Evolutionary conservation across 306 rosid genomes (phyloP).

Genomic region (Cicer yamashitae): DNA sequence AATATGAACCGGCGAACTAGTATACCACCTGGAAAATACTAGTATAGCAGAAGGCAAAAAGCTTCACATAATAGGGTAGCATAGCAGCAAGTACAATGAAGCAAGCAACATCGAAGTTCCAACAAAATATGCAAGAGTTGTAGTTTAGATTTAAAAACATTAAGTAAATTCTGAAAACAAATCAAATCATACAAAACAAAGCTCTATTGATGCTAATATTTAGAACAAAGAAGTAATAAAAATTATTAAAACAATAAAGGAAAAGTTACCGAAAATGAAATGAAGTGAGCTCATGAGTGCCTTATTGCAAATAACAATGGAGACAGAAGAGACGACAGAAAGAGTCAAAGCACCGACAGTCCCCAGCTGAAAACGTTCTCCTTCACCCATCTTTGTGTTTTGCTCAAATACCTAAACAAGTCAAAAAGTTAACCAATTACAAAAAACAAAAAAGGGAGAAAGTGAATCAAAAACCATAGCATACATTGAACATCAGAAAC

Average conservation of each 20-base stretch:
- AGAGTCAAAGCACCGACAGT: slow-evolving; percentile 93
- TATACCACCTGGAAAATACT: slow-evolving; percentile 11
- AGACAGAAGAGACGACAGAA: slow-evolving; percentile 88
- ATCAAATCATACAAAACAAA: slow-evolving; percentile 21
- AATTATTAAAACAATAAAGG: not conserved
- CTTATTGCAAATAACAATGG: slow-evolving; percentile 88
- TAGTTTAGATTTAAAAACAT: not conserved
- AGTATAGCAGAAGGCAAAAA: slow-evolving; percentile 19
- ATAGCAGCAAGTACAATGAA: slow-evolving; percentile 36
- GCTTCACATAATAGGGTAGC: slow-evolving; percentile 15
- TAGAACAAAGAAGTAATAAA: not conserved
- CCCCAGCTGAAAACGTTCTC: slow-evolving; percentile 80
- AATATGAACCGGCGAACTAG: not conserved
- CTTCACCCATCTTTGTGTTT: slow-evolving; percentile 72
- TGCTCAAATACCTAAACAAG: slow-evolving; percentile 37
- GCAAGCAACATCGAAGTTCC: not conserved
- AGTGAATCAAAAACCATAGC: slow-evolving; percentile 24
- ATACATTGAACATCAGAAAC: slow-evolving; percentile 13
- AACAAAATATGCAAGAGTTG: not conserved
- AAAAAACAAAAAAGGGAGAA: slow-evolving; percentile 27
- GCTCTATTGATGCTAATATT: not conserved
- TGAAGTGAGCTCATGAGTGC: slow-evolving; percentile 82
- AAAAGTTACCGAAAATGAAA: slow-evolving; percentile 71
- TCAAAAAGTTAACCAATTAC: slow-evolving; percentile 19
- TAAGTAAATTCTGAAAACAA: slow-evolving; percentile 23